Base-by-base conservation (phyloP, 2,329 filamentous ascomycete species). In the Trichoderma lentiforme region DNA sequence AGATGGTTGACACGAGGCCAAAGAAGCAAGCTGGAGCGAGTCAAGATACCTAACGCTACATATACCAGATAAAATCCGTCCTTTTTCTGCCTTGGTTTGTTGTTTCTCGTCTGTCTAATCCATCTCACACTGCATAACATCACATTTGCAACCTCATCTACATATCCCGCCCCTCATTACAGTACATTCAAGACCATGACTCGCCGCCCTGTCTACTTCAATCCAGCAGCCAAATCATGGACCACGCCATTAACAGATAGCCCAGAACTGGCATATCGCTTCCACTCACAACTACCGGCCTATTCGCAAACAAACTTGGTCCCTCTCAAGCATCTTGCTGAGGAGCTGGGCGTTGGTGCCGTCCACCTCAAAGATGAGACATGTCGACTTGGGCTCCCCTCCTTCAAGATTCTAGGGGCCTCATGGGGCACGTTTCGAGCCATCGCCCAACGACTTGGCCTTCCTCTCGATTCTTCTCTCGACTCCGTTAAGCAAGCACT, bases 391-490 rank as follows among this genome's bases (percentile, higher is more conserved):
- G 90, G 90, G 0, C 84, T 95, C 2, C 91, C 91, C 0, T 87
- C 92, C 0, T 95, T 95, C 3, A 96, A 96, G 80, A 92, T 95
- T 58, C 86, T 95, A 0, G 93, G 93, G 24, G 92, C 93, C 1
- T 92, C 91, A 0, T 95, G 92, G 92, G 92, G 88, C 0, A 85
- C 88, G 3, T 91, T 89, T 75, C 86, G 87, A 7, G 88, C 90
- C 15, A 77, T 93, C 7, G 78, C 82, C 0, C 77, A 81, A 1
- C 79, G 81, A 8, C 79, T 90, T 0, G 79, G 77, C 2, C 79
- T 89, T 0, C 79, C 84, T 0, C 74, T 82, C 0, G 82, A 82
- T 1, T 78, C 84, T 0, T 77, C 81, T 3, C 76, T 91, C 0
- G 80, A 84, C 0, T 80, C 84, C 0, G 75, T 91, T 1, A 81